Evolutionary conservation across 495 filamentous ascomycete species (phyloP).

Genomic region (Tuber indicum): DNA sequence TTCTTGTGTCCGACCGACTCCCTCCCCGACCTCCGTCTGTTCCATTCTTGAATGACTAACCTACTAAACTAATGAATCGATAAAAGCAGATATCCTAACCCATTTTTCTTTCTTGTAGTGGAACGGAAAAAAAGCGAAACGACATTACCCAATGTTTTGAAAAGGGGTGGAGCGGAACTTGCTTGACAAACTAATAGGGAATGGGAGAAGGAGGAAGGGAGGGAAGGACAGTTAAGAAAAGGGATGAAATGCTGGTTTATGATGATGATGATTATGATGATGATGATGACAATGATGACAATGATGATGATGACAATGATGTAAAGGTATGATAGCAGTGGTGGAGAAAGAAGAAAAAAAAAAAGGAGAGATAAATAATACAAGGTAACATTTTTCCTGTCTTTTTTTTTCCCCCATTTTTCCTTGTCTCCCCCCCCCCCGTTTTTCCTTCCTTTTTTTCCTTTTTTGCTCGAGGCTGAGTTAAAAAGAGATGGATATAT

Average conservation of each 20-base stretch:
- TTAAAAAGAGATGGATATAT: not conserved
- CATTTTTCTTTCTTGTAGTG: not conserved
- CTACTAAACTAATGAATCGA: not conserved
- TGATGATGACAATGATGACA: not conserved
- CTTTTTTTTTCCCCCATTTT: not conserved
- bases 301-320: not conserved
- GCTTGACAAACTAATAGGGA: not conserved
- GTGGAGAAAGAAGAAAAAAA: not conserved
- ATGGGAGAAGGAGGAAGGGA: not conserved
- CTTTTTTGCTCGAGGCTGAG: not conserved
- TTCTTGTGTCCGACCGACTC: not conserved
- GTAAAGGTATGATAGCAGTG: not conserved
- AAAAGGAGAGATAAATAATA: not conserved
- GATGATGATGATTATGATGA: not conserved
- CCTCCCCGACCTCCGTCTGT: not conserved
- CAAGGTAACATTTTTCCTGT: not conserved
- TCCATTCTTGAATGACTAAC: not conserved
- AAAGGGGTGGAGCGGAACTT: not conserved
- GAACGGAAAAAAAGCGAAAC: not conserved
- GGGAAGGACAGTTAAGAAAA: not conserved
- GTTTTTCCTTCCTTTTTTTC: not conserved
- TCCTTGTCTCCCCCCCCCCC: not conserved
- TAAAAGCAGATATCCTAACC: conserved; percentile 2
- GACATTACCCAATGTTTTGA: not conserved
- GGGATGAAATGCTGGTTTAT: not conserved